Evolutionary conservation across 2,329 filamentous ascomycete species (phyloP).

Genomic region (Sarocladium oryzae): DNA sequence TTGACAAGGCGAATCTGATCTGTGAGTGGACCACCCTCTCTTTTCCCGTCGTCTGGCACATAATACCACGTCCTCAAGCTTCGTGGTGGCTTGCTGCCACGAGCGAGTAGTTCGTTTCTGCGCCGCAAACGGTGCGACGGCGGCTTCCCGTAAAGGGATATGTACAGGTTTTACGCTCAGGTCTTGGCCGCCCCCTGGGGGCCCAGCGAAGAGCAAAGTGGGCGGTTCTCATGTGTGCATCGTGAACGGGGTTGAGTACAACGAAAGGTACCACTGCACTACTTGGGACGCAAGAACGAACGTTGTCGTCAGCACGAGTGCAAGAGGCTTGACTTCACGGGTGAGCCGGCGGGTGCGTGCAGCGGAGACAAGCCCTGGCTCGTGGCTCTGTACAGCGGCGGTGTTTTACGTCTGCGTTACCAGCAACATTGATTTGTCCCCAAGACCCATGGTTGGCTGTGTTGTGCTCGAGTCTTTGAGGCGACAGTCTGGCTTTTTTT

Average conservation of each 20-base stretch:
- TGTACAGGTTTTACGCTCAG: background rate
- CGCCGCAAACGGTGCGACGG: background rate
- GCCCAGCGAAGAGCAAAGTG: too few species aligned
- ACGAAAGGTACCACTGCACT: too few species aligned
- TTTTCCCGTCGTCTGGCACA: too few species aligned
- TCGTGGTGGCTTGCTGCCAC: background rate
- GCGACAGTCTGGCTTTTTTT: background rate
- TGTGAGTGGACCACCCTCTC: background rate
- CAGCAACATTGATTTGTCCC: background rate
- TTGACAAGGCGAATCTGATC: background rate
- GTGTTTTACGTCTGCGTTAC: background rate
- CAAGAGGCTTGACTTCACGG: background rate
- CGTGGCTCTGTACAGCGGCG: too few species aligned
- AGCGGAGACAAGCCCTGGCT: background rate
- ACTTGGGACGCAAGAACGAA: too few species aligned
- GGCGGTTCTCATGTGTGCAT: too few species aligned
- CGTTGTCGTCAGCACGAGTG: too few species aligned
- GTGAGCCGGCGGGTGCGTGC: conserved; percentile 1
- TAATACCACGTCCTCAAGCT: background rate
- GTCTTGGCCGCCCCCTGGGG: background rate
- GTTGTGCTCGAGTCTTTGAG: background rate
- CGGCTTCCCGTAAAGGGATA: background rate
- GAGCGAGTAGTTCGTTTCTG: background rate
- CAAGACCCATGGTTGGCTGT: too few species aligned
- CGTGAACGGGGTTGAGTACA: too few species aligned